Conservation (phyloP, 1,139 yeast species). For the Yamadazyma atmosphaerica region DNA sequence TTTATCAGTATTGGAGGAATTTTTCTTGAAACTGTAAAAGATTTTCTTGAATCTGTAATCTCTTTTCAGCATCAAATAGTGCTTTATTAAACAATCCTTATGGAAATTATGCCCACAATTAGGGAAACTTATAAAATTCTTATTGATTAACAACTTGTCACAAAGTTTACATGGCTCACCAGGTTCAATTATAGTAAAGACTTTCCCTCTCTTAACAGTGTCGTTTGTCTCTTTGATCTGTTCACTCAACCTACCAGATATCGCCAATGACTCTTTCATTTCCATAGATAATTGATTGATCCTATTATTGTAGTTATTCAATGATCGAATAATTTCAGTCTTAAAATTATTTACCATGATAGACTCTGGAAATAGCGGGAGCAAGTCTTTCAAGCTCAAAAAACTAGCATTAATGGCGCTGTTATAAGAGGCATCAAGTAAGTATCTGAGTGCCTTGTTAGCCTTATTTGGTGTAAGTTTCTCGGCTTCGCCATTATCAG, state of each 20-base stretch:
- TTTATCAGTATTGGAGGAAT: slow-evolving; percentile 27
- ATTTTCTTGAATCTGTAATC: slow-evolving; percentile 69
- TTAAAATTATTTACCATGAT: slow-evolving; percentile 80
- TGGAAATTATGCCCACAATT: slow-evolving; percentile 87
- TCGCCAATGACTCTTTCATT: slow-evolving; percentile 71
- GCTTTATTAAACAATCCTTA: slow-evolving; percentile 75
- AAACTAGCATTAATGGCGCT: slow-evolving; percentile 20
- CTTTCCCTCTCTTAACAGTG: slow-evolving; percentile 38
- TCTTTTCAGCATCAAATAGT: slow-evolving; percentile 56
- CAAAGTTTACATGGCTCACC: slow-evolving; percentile 84
- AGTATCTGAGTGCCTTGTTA: slow-evolving; percentile 26
- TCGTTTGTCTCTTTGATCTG: slow-evolving; percentile 55
- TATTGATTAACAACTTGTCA: slow-evolving; percentile 61
- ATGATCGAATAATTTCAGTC: slow-evolving; percentile 75
- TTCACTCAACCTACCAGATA: slow-evolving; percentile 59
- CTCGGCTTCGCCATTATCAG: background rate
- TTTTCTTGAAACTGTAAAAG: slow-evolving; percentile 55
- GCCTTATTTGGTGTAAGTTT: slow-evolving; percentile 5
- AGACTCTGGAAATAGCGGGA: slow-evolving; percentile 84
- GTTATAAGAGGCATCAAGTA: slow-evolving; percentile 26
- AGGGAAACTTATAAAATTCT: slow-evolving; percentile 81
- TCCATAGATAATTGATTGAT: slow-evolving; percentile 67
- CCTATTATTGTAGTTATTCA: slow-evolving; percentile 68
- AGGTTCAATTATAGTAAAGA: slow-evolving; percentile 61
- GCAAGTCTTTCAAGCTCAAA: slow-evolving; percentile 73